Evolutionary conservation across 164 flowering plant genomes (phyloP), one percentile per base, ranked within the genome.

Genomic region (Houttuynia cordata): DNA sequence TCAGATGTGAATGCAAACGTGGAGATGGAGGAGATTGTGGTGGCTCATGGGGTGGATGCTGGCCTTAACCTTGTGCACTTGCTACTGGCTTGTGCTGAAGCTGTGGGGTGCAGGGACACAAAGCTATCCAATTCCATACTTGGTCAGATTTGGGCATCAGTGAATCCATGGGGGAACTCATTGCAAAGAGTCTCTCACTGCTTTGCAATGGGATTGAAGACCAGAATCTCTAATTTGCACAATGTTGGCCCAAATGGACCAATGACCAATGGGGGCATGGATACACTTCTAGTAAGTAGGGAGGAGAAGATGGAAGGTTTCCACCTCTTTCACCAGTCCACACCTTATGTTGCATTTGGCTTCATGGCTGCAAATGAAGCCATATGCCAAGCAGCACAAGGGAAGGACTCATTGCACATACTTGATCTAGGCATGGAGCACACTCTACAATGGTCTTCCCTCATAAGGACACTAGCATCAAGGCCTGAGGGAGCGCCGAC

Each of bases 41-140:
- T 30, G 57, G 69, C 67, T 30, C 65, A 78, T 37, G 79, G 63
- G 1, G 73, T 79, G 24, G 86, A 81, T 63, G 76, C 74, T 54
- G 89, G 89, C 50, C 80, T 84, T 53, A 74, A 77, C 18, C 57
- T 84, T 66, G 91, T 84, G 62, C 87, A 84, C 62, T 50, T 76
- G 59, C 56, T 84, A 63, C 57, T 84, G 61, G 85, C 85, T 9
- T 82, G 91, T 62, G 84, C 87, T 17, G 90, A 84, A 75, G 90
- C 87, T 17, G 82, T 84, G 24, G 85, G 82, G 4, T 82, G 84
- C 58, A 67, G 87, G 19, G 85, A 84, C 67, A 65, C 74, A 10
- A 69, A 63, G 8, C 75, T 82, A 0, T 86, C 86, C 0, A 61
- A 60, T 13, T 73, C 84, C 6, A 51, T 84, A 24, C 78, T 84